phyloP scores from a whole-genome alignment of 2,329 filamentous ascomycete species.

The Clathrospora elynae region DNA sequence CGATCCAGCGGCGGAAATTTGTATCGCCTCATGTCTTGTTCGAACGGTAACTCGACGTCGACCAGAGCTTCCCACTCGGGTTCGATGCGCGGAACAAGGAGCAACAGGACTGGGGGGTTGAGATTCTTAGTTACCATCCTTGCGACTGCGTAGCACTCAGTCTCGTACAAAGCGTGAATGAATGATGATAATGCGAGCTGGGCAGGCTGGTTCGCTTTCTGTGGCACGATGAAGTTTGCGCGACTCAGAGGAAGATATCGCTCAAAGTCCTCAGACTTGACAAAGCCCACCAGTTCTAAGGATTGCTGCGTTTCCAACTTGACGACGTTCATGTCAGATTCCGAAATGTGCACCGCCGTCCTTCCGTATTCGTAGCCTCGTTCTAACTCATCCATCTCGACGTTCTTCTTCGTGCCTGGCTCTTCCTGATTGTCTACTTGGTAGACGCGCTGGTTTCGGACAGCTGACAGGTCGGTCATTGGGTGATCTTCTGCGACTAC shows the following conservation, averaged over 20 bases:
- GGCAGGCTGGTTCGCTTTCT: constrained; percentile 79
- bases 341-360: constrained; percentile 86
- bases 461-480: constrained; percentile 61
- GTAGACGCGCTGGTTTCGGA: constrained; percentile 81
- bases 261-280: constrained; percentile 76
- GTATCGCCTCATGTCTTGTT: constrained; percentile 89
- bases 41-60: constrained; percentile 88
- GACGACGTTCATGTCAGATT: constrained; percentile 86
- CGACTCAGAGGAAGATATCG: constrained; percentile 85
- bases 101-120: constrained; percentile 74
- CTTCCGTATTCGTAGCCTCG: constrained; percentile 94
- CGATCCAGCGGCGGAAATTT: constrained; percentile 88
- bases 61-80: constrained; percentile 81
- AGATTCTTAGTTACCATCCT: constrained; percentile 83
- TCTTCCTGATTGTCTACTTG: constrained; percentile 75
- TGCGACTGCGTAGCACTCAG: constrained; percentile 84
- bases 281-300: constrained; percentile 86
- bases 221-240: constrained; percentile 75
- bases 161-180: constrained; percentile 82
- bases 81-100: constrained; percentile 81
- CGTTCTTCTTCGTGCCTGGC: constrained; percentile 78
- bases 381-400: constrained; percentile 81
- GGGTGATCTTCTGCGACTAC: constrained; percentile 49
- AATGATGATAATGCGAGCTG: constrained; percentile 85
- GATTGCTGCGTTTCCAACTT: constrained; percentile 76